Evolutionary conservation across 2,329 filamentous ascomycete species (phyloP).

Genomic region (Acarospora socialis): DNA sequence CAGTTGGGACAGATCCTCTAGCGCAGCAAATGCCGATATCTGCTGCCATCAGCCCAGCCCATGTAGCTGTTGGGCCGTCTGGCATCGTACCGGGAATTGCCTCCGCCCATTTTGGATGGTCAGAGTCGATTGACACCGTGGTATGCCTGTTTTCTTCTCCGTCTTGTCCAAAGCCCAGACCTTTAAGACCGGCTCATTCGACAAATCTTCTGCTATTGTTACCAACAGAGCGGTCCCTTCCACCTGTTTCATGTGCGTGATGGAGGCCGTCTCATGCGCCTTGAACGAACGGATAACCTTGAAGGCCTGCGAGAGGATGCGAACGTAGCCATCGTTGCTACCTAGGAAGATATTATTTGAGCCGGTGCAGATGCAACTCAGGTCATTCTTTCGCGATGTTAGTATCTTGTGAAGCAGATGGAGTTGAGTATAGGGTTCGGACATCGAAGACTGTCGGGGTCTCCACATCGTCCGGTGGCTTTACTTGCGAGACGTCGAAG

Average conservation of each 20-base stretch:
- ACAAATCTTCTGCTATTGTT: slow-evolving; percentile 69
- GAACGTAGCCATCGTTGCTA: slow-evolving; percentile 69
- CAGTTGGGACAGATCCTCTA: slow-evolving; percentile 80
- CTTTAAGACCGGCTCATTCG: slow-evolving; percentile 75
- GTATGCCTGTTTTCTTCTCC: slow-evolving; percentile 83
- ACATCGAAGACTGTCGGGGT: slow-evolving; percentile 66
- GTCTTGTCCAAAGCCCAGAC: slow-evolving; percentile 95
- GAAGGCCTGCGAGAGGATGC: slow-evolving; percentile 76
- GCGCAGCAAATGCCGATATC: slow-evolving; percentile 78
- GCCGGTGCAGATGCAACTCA: slow-evolving; percentile 72
- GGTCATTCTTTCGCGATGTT: slow-evolving; percentile 42
- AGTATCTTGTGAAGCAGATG: slow-evolving; percentile 8
- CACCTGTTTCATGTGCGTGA: slow-evolving; percentile 86
- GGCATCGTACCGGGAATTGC: slow-evolving; percentile 62
- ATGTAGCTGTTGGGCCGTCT: not conserved
- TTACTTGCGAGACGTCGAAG: slow-evolving; percentile 85
- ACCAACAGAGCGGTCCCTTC: slow-evolving; percentile 75
- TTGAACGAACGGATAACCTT: slow-evolving; percentile 77
- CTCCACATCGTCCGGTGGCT: slow-evolving; percentile 60
- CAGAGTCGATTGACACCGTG: slow-evolving; percentile 75
- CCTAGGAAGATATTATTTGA: slow-evolving; percentile 84
- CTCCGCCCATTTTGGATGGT: slow-evolving; percentile 79
- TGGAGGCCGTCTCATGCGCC: slow-evolving; percentile 59
- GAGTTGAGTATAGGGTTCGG: slow-evolving; percentile 22
- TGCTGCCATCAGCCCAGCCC: slow-evolving; percentile 20